Evolutionary conservation across 768 basidiomycete species (phyloP).

Genomic region (Tricholoma flavovirens): DNA sequence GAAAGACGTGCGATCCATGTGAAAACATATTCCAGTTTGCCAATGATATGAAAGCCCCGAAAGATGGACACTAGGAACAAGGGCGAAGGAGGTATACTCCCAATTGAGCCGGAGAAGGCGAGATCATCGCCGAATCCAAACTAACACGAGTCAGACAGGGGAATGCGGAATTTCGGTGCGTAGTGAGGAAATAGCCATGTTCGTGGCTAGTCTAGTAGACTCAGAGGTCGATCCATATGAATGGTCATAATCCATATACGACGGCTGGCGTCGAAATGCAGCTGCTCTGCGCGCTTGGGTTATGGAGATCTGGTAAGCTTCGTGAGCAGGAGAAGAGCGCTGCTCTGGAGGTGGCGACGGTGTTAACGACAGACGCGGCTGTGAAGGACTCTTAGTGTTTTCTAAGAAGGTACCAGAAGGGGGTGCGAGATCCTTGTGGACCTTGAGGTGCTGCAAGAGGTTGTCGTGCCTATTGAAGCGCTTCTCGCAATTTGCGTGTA

Average conservation of each 20-base stretch:
- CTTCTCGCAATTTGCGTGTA: conserved; percentile 61
- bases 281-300: conserved; percentile 4
- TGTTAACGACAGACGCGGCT: conserved; percentile 6
- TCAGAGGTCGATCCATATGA: conserved; percentile 15
- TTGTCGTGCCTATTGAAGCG: conserved; percentile 78
- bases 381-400: conserved; percentile 5
- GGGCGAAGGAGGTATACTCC: not conserved
- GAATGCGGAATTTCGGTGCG: conserved; percentile 35
- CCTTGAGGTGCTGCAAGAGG: conserved; percentile 71
- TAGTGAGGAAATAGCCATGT: conserved; percentile 41
- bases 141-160: conserved; percentile 1
- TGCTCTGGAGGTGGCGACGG: conserved; percentile 8
- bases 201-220: conserved; percentile 27
- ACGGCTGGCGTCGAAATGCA: conserved; percentile 4
- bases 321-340: conserved; percentile 7
- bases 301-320: conserved; percentile 9
- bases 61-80: not conserved
- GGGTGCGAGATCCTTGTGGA: conserved; percentile 42
- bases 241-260: conserved; percentile 5
- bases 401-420: conserved; percentile 7
- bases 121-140: not conserved
- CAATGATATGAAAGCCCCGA: not conserved
- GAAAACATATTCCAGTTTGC: not conserved
- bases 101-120: not conserved
- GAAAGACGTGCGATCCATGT: not conserved